Evolutionary conservation across 805 yeast genomes (phyloP).

Genomic region (Teunomyces kruisii): DNA sequence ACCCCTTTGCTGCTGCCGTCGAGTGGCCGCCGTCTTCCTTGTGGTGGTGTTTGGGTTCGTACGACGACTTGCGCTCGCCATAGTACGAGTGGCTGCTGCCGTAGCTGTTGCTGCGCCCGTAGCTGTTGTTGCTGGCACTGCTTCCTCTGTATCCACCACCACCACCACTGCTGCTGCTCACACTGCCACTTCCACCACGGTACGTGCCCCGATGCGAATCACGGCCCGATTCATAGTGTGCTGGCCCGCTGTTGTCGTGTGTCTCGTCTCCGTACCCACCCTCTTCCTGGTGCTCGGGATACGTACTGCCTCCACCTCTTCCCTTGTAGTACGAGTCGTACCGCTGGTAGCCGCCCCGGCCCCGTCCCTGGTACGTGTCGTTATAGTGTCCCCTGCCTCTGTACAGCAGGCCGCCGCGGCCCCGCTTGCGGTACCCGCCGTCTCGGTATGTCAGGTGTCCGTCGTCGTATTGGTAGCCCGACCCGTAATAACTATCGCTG

Average conservation of each 20-base stretch:
- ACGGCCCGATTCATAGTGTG: neutral
- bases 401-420: conserved; percentile 9
- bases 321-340: conserved; percentile 5
- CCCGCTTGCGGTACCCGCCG: conserved; percentile 16
- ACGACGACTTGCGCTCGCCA: neutral
- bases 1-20: neutral
- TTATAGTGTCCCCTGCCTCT: conserved; percentile 11
- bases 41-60: neutral
- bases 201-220: neutral
- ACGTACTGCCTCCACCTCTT: conserved; percentile 2
- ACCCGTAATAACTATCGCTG: conserved; percentile 10
- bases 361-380: conserved; percentile 10
- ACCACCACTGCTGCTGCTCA: too few relatives aligned
- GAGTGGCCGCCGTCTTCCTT: neutral
- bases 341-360: conserved; percentile 11
- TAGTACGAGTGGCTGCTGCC: neutral
- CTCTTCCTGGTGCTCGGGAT: neutral
- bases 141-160: neutral
- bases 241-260: neutral
- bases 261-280: neutral
- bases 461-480: conserved; percentile 2
- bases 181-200: neutral
- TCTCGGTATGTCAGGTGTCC: conserved; percentile 2
- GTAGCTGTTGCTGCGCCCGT: neutral
- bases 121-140: neutral